Base-by-base conservation (phyloP, 306 rosid genomes). In the Coriaria nepalensis region DNA sequence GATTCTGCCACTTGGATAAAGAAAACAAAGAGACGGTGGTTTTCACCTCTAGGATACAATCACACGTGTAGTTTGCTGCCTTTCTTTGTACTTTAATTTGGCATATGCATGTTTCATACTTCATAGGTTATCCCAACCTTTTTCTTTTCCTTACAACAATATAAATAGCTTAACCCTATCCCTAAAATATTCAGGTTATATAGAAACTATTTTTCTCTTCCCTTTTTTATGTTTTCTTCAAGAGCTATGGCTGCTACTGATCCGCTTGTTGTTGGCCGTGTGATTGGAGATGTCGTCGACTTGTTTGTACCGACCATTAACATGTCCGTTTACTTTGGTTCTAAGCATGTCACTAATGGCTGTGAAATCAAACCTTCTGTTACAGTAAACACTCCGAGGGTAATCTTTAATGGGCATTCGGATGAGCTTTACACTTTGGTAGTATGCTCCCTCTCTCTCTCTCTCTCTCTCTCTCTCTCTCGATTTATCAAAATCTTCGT, bases 241-340 rank as follows among this genome's bases (percentile, higher is more conserved):
- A 20, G 29, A 4, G 5, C 12, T 32, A 80, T 88, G 96, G 79
- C 90, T 6, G 56, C 69, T 8, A 83, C 88, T 0, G 97, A 88
- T 63, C 97, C 97, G 4, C 70, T 88, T 5, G 82, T 88, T 0
- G 84, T 88, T 11, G 95, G 95, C 2, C 69, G 93, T 0, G 93
- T 88, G 50, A 84, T 88, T 10, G 97, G 95, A 0, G 97, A 88
- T 40, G 93, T 84, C 0, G 75, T 88, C 0, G 95, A 88, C 78
- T 72, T 88, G 93, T 88, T 88, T 49, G 56, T 73, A 2, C 95
- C 97, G 0, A 60, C 70, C 0, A 78, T 73, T 0, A 35, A 9
- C 66, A 71, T 88, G 90, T 79, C 93, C 2, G 84, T 75, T 9
- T 74, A 88, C 69, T 84, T 61, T 52, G 86, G 86, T 1, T 34